phyloP scores from a whole-genome alignment of 2,329 filamentous ascomycete genomes.

The Alternaria ventricosa region DNA sequence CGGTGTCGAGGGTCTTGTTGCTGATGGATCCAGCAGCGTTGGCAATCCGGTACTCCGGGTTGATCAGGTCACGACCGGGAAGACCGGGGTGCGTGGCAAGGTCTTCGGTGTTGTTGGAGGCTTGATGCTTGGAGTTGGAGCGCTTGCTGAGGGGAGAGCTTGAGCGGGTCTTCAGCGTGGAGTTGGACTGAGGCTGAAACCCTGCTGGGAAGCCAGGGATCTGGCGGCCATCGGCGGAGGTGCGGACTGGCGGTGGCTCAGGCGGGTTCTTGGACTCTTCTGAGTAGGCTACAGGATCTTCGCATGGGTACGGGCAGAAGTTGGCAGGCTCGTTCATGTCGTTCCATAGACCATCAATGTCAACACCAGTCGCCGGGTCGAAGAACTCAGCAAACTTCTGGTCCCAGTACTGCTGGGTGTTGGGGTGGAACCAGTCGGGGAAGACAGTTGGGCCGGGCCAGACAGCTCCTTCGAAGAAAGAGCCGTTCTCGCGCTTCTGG shows the following conservation, averaged over 20 bases:
- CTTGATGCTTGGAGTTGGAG: slow-evolving; percentile 12
- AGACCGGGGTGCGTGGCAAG: slow-evolving; percentile 57
- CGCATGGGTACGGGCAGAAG: slow-evolving; percentile 56
- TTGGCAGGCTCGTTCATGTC: slow-evolving; percentile 49
- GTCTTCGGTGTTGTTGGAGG: slow-evolving; percentile 45
- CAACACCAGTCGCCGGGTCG: slow-evolving; percentile 65
- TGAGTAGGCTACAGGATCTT: slow-evolving; percentile 49
- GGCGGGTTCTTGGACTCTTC: slow-evolving; percentile 62
- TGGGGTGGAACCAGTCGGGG: slow-evolving; percentile 77
- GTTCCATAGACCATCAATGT: slow-evolving; percentile 75
- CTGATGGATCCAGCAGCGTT: slow-evolving; percentile 57
- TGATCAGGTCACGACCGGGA: slow-evolving; percentile 68
- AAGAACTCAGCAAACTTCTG: slow-evolving; percentile 73
- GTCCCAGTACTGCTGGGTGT: slow-evolving; percentile 71
- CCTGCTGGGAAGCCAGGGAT: slow-evolving; percentile 73
- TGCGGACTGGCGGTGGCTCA: slow-evolving; percentile 66
- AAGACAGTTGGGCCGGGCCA: slow-evolving; percentile 78
- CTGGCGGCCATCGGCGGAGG: slow-evolving; percentile 61
- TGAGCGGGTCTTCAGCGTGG: slow-evolving; percentile 16
- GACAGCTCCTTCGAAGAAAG: slow-evolving; percentile 68
- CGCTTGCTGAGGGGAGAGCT: slow-evolving; percentile 7
- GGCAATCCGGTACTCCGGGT: slow-evolving; percentile 69
- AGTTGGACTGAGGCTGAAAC: slow-evolving; percentile 63
- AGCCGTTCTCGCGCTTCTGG: slow-evolving; percentile 61
- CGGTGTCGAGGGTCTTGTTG: slow-evolving; percentile 65